Base-by-base conservation (phyloP, 768 basidiomycete species). In the Suillus plorans region DNA sequence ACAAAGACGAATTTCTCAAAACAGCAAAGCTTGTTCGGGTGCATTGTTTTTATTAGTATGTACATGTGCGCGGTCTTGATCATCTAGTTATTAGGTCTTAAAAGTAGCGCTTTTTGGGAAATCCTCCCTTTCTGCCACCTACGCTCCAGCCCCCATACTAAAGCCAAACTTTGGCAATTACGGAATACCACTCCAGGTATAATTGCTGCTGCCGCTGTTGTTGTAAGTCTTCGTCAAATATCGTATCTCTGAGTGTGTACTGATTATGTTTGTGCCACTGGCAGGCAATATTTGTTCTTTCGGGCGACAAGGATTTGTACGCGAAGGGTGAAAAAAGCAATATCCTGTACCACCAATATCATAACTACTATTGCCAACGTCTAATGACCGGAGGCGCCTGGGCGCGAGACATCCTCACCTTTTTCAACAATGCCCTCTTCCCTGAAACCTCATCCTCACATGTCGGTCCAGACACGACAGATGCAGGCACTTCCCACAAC, bases 251-350 rank as follows among this genome's bases (percentile, higher is more conserved):
- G 49, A 50, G 49, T 50, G 25, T 28, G 25, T 13, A 14, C 39
- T 60, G 13, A 57, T 28, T 22, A 59, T 12, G 13, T 41, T 22
- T 53, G 8, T 50, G 18, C 49, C 49, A 28, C 14, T 28, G 25
- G 3, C 16, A 64, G 63, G 63, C 63, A 9, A 64, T 64, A 22
- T 64, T 64, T 47, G 36, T 56, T 28, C 63, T 63, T 13, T 63
- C 56, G 7, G 63, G 63, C 20, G 56, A 63, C 39, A 34, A 47
- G 28, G 57, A 37, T 28, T 4, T 63, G 5, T 41, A 60, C 4
- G 18, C 20, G 2, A 56, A 42, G 7, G 56, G 63, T 2, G 34
- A 59, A 34, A 56, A 49, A 34, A 36, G 39, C 34, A 28, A 41
- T 2, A 63, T 63, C 25, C 3, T 39, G 18, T 63, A 63, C 42